Percentiles rank a stretch among this genome's conserved stretches.
phyloP scores from a whole-genome alignment of 2,329 filamentous ascomycete genomes.

The Amauroascus niger region DNA sequence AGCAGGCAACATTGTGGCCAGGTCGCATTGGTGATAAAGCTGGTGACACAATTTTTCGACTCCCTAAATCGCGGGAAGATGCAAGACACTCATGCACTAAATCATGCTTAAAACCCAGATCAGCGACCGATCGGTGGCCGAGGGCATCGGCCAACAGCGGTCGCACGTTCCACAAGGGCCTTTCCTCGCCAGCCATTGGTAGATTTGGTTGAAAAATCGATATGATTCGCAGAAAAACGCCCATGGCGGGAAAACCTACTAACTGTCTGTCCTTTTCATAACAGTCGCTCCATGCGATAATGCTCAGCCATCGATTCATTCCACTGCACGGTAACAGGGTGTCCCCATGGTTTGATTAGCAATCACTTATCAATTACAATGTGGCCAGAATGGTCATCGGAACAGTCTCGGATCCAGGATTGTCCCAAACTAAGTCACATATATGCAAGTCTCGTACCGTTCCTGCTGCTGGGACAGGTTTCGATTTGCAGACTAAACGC shows the following conservation, averaged over 20 bases:
- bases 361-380: not conserved
- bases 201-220: not conserved
- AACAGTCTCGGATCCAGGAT: not conserved
- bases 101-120: constrained; percentile 9
- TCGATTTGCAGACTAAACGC: not conserved
- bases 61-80: not conserved
- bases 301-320: not conserved
- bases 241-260: not conserved
- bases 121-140: not conserved
- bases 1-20: not conserved
- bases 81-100: not conserved
- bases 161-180: constrained; percentile 4
- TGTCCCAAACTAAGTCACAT: not conserved
- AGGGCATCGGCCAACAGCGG: not conserved
- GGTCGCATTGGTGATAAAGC: not conserved
- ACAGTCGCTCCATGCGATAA: not conserved
- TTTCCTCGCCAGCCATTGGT: constrained; percentile 1
- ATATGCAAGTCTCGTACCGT: not conserved
- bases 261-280: not conserved
- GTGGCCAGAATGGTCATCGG: constrained; percentile 1
- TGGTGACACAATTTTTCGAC: not conserved
- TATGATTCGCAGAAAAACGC: not conserved
- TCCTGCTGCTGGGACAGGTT: not conserved
- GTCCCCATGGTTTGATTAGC: not conserved
- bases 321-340: constrained; percentile 5